Evolutionary conservation across 139 green algal species (phyloP), one percentile per base, ranked within the genome.

Genomic region (Astrephomene gubernaculifera): DNA sequence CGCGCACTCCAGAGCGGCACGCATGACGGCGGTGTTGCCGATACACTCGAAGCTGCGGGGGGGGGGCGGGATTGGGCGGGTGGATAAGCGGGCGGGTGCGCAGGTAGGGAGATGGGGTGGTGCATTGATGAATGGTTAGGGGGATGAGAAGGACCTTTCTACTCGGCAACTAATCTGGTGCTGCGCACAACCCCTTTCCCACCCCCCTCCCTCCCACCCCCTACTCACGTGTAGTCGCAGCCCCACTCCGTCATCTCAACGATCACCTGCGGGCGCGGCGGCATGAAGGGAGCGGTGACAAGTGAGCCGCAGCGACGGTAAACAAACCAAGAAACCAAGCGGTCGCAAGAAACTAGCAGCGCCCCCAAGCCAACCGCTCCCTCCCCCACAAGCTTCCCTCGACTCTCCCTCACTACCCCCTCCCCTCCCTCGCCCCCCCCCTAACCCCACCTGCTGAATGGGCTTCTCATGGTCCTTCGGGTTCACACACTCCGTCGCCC

Each of bases 171-270:
- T n/a, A n/a, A n/a, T n/a, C n/a, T n/a, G n/a, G n/a, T n/a, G n/a
- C n/a, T n/a, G n/a, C n/a, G n/a, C n/a, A n/a, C n/a, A n/a, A n/a
- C 5, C 45, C n/a, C 29, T 12, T 72, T 49, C 35, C 65, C 65
- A 27, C 35, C 65, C 65, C 35, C 35, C n/a, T 60, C n/a, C 1
- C 69, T 53, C 27, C 70, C 9, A 54, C 54, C 2, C 57, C 71
- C 31, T 44, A 63, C 87, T 88, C 87, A 90, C 83, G 89, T 94
- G 78, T 98, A 99, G 90, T 99, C 97, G 31, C 96, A 95, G 63
- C 97, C 97, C 81, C 96, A 96, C 63, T 97, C 94, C 10, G 95
- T 98, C 89, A 96, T 93, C 70, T 97, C 94, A 71, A 97, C 93
- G 39, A 99, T 94, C 24, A 96, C 93, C 82, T 96, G 88, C 41